These are phyloP conservation scores for Butyriboletus appendiculatus DNA, from an alignment of 1,284 basidiomycete species.

Conservation along the genomic window DNA sequence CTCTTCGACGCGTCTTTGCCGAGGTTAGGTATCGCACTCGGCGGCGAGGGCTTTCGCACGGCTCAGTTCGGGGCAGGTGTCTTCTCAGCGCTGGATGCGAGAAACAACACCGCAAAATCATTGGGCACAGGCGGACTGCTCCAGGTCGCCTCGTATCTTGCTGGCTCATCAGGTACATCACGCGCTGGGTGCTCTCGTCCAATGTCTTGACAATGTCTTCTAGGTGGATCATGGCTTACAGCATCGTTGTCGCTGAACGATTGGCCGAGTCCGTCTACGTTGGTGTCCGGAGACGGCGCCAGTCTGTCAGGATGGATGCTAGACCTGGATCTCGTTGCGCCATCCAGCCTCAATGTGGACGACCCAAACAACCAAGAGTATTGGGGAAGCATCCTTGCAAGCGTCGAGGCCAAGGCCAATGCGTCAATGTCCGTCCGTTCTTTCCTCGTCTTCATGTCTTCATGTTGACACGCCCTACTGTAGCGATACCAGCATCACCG, in stretches of 20 bases:
- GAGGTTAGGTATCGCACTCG: conserved; percentile 56
- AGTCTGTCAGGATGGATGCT: conserved; percentile 58
- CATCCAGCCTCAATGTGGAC: conserved; percentile 48
- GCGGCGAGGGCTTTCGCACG: conserved; percentile 60
- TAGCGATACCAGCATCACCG: conserved; percentile 63
- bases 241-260: conserved; percentile 60
- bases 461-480: conserved; percentile 3
- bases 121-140: conserved; percentile 66
- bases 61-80: conserved; percentile 62
- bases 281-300: conserved; percentile 55
- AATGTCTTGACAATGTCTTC: background rate
- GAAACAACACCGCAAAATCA: conserved; percentile 54
- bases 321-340: conserved; percentile 55
- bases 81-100: conserved; percentile 57
- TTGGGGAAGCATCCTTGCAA: conserved; percentile 60
- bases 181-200: background rate
- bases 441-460: background rate
- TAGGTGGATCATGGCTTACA: conserved; percentile 68
- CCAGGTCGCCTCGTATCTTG: conserved; percentile 62
- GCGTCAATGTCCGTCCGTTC: conserved; percentile 54
- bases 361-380: conserved; percentile 54
- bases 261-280: conserved; percentile 50
- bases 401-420: conserved; percentile 56
- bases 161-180: conserved; percentile 57
- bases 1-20: conserved; percentile 45